Evolutionary conservation across 1,284 basidiomycete species (phyloP), one percentile per base, ranked within the genome.

Genomic region (Athelia sp.): DNA sequence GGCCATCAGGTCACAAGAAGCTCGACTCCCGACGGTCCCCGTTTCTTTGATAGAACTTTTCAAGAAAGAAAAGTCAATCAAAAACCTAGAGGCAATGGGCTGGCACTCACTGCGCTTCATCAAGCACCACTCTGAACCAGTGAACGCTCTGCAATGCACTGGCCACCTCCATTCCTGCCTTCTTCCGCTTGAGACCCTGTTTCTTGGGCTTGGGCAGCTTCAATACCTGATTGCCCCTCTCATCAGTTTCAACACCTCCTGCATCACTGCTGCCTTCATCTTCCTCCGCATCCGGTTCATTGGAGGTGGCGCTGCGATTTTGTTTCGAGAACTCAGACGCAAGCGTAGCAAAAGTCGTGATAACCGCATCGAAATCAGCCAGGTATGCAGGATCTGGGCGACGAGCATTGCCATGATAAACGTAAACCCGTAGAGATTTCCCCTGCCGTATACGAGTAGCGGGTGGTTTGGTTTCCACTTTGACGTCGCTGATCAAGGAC

Each of bases 21-120:
- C 96, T 53, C 91, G 85, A 57, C 93, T 93, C 47, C 90, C 95
- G 48, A 98, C 92, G 0, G 97, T 99, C 24, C 82, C 79, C 1
- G 91, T 87, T 68, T 98, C 96, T 69, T 99, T 99, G 73, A 99
- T 99, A 54, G 86, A 95, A 62, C 93, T 97, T 56, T 3, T 21
- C n/a, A 51, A 24, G 38, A 13, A 52, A 34, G 50, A 48, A 54
- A 51, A 48, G 42, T n/a, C 43, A 43, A 22, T 14, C 47, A 36
- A 32, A 45, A 49, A 49, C 50, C 15, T 35, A 43, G 22, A n/a
- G n/a, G n/a, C n/a, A n/a, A n/a, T n/a, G n/a, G n/a, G n/a, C n/a
- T n/a, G n/a, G n/a, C n/a, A 75, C 92, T 73, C 68, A 96, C 93
- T 98, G 95, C 29, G 97, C 97, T 70, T 99, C 97, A 64, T 99